Evolutionary conservation across 805 yeast genomes (phyloP), one percentile per base, ranked within the genome.

Genomic region (Lipomyces kockii): DNA sequence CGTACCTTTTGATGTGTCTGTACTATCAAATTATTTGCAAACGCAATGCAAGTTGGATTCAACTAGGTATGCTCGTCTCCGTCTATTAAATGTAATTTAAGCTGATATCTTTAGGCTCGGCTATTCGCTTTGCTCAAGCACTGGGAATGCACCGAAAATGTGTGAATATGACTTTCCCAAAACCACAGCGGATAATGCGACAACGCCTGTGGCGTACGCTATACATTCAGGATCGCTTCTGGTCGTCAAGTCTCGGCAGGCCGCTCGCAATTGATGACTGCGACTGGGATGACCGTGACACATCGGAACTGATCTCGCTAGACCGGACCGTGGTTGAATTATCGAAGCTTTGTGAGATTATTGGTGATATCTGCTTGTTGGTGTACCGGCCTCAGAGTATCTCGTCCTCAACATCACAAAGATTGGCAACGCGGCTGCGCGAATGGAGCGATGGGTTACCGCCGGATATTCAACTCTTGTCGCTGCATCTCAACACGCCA

Each of bases 101-200:
- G 2, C 17, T 53, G n/a, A 43, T 17, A 14, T 37, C 49, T 52
- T 35, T 27, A 65, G 69, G 71, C 6, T 69, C 71, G 20, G 82
- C 85, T 0, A 81, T 83, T n/a, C 75, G 84, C 32, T 77, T 80
- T 72, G 84, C 84, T 0, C 84, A 81, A 71, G 77, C 83, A 0
- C 72, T 82, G 35, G 85, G 85, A 0, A 64, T 83, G 55, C 73
- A 72, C 37, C 60, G 74, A n/a, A 73, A 75, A 61, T 73, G 77
- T 71, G 75, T 74, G 56, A 75, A 73, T 61, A 61, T 72, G 56
- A 74, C 76, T 2, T 68, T 72, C 34, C 70, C 69, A 8, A 72
- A 66, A 20, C 64, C 67, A 3, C 68, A 72, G 51, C 62, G 74
- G n/a, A 51, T 71, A 12, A 46, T 67, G 60, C 65, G 73, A 2